Evolutionary conservation across 1,284 basidiomycete genomes (phyloP).

Genomic region (Microbotryomycetes sp.): DNA sequence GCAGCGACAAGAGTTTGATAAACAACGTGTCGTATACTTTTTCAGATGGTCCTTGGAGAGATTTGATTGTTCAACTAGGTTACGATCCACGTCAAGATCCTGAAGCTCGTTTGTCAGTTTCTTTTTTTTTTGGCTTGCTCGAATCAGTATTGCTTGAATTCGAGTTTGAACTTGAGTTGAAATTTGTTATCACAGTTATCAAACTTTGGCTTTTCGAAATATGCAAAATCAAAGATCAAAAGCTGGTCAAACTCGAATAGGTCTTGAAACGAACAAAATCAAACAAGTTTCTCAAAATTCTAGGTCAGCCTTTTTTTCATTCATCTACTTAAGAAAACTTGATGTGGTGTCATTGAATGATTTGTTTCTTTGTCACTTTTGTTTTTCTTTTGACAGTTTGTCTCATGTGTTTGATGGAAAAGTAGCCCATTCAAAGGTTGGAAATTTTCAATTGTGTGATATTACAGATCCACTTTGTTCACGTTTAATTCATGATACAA

Average conservation of each 20-base stretch:
- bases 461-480: constrained; percentile 75
- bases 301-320: no score
- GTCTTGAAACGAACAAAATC: no score
- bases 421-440: constrained; percentile 67
- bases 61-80: constrained; percentile 75
- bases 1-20: constrained; percentile 47
- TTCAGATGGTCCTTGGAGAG: constrained; percentile 87
- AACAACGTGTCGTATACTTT: constrained; percentile 65
- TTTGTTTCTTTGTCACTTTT: no score
- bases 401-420: constrained; percentile 87
- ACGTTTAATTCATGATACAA: constrained; percentile 61
- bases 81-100: constrained; percentile 78
- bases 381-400: not conserved
- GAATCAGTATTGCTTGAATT: not conserved
- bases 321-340: no score
- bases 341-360: no score
- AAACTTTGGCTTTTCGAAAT: constrained; percentile 35
- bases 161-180: not conserved
- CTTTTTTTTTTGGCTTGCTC: not conserved
- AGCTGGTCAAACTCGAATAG: no score
- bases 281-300: no score
- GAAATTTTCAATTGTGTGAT: constrained; percentile 89
- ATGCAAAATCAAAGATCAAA: constrained; percentile 25
- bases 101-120: constrained; percentile 61
- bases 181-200: constrained; percentile 31